Conservation (phyloP, 805 yeast genomes). For the Wickerhamiella australiensis region DNA sequence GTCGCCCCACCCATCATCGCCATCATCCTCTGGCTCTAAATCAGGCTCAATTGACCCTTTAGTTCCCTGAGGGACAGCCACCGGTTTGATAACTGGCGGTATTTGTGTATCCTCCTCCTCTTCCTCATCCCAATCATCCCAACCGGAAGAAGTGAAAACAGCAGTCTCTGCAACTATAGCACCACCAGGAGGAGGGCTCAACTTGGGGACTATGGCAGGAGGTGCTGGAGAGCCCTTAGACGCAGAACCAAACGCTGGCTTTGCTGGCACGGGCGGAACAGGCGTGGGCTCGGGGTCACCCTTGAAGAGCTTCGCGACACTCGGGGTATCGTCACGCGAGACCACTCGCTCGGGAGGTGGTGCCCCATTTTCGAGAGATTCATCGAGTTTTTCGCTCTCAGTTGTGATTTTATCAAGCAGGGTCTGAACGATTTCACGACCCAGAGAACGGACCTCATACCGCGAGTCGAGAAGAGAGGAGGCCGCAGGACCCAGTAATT, state of each 20-base stretch:
- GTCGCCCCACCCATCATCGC: conserved; percentile 11
- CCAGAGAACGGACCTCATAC: conserved; percentile 55
- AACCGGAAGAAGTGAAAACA: conserved; percentile 1
- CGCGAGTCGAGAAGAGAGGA: conserved; percentile 72
- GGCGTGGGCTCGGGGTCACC: neutral
- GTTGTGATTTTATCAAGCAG: conserved; percentile 44
- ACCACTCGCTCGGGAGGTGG: conserved; percentile 17
- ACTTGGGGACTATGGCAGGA: neutral
- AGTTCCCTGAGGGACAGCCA: neutral
- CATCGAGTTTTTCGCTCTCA: conserved; percentile 32
- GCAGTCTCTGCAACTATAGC: conserved; percentile 3
- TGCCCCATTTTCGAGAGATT: conserved; percentile 14
- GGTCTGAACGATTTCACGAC: conserved; percentile 51
- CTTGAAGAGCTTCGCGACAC: conserved; percentile 7
- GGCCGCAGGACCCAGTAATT: conserved; percentile 72
- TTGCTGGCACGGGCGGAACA: neutral
- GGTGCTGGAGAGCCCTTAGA: neutral
- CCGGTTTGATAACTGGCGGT: neutral
- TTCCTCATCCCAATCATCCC: conserved; percentile 8
- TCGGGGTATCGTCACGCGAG: conserved; percentile 4
- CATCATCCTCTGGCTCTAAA: conserved; percentile 10
- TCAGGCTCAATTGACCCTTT: neutral
- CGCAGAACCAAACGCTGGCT: neutral
- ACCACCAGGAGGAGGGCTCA: neutral
- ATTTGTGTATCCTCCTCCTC: neutral